Evolutionary conservation across 2,329 filamentous ascomycete species (phyloP), one percentile per base, ranked within the genome.

Genomic region (Neofusicoccum umdonicola): DNA sequence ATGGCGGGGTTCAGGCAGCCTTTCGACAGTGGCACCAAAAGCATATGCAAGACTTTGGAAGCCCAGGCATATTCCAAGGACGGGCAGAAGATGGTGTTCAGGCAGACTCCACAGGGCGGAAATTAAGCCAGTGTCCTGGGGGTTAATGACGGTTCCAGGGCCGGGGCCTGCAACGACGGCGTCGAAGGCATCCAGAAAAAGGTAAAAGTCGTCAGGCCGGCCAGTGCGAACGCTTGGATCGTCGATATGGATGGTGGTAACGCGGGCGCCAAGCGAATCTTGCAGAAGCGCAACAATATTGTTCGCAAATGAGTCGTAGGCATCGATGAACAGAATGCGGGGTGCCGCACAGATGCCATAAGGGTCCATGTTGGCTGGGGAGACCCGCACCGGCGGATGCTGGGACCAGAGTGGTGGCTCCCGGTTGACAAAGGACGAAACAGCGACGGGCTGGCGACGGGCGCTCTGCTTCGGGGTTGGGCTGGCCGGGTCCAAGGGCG

Each of bases 221-320:
- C 35, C 7, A 2, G 9, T 13, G 65, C 74, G 67, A 67, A 77
- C 78, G 65, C 72, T 70, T 15, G 71, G 62, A 64, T 82, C 80
- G 66, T 83, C 91, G 70, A 96, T 93, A 67, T 86, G 87, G 66
- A 96, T 82, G 48, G 90, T 85, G 51, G 85, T 85, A 39, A 96
- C 89, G 15, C 88, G 82, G 19, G 86, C 90, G 66, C 84, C 79
- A 8, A 96, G 83, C 3, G 87, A 83, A 3, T 89, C 87, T 70
- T 90, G 85, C 52, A 98, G 83, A 39, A 97, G 85, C 5, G 91
- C 88, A 62, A 96, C 88, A 71, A 98, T 95, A 79, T 97, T 98
- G 79, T 96, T 93, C 63, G 93, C 92, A 79, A 97, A 99, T 47
- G 93, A 97, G 80, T 99, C 95, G 78, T 96, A 96, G 67, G 94